Percentiles rank a stretch among this genome's conserved stretches.
Conservation (phyloP, 768 basidiomycete genomes). For the Lyophyllum atratum region DNA sequence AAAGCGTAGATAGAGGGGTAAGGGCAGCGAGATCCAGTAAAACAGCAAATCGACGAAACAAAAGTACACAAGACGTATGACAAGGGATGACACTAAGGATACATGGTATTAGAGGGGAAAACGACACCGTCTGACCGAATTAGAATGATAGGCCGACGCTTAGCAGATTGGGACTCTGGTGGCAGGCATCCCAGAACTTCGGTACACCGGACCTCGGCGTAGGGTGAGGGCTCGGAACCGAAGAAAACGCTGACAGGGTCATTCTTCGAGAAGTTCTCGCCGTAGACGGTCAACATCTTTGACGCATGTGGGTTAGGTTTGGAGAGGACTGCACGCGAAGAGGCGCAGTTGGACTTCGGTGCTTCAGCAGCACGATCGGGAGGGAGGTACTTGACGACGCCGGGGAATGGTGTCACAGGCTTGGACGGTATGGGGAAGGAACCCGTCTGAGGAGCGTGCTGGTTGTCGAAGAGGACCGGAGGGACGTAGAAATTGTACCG, state of each 20-base stretch:
- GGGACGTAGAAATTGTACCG: constrained; percentile 95
- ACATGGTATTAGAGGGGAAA: constrained; percentile 81
- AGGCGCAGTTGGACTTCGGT: constrained; percentile 70
- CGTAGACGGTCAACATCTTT: constrained; percentile 85
- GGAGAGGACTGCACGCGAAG: constrained; percentile 66
- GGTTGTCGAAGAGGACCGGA: constrained; percentile 79
- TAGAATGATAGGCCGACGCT: constrained; percentile 79
- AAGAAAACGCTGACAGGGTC: constrained; percentile 86
- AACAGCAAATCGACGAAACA: constrained; percentile 20
- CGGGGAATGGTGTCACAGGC: constrained; percentile 84
- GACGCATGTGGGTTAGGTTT: constrained; percentile 79
- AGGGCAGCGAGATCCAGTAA: constrained; percentile 27
- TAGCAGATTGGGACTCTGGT: constrained; percentile 63
- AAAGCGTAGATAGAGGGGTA: constrained; percentile 18
- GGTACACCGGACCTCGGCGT: constrained; percentile 83
- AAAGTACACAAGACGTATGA: constrained; percentile 20
- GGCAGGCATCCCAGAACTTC: constrained; percentile 85
- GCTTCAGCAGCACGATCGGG: constrained; percentile 85
- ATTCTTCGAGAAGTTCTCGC: constrained; percentile 84
- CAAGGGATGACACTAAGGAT: constrained; percentile 55
- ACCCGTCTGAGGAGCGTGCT: constrained; percentile 66
- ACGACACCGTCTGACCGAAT: constrained; percentile 85
- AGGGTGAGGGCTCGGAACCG: constrained; percentile 84
- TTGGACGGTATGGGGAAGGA: constrained; percentile 82
- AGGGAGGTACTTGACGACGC: constrained; percentile 87